A percentile compares a stretch with the other conserved stretches of the same genome.
phyloP scores from a whole-genome alignment of 495 filamentous ascomycete genomes.

The Neurospora sp. region DNA sequence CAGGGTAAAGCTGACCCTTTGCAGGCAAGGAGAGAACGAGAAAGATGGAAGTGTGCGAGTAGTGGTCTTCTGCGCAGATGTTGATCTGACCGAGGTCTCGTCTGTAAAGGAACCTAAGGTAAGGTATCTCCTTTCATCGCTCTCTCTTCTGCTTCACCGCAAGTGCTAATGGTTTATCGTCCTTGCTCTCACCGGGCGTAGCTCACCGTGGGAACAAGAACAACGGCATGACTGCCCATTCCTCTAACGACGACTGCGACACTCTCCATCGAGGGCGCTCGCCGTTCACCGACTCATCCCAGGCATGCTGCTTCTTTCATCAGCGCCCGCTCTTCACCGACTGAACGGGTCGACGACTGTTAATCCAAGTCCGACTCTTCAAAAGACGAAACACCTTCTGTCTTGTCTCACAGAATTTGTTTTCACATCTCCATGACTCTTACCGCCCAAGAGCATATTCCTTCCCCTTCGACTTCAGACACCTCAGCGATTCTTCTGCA shows the following conservation, averaged over 20 bases:
- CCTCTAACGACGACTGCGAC: not conserved
- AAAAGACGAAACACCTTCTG: not conserved
- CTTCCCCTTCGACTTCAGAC: not conserved
- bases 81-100: no score
- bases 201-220: not conserved
- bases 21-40: not conserved
- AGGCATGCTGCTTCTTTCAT: not conserved
- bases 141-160: not conserved
- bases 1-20: not conserved
- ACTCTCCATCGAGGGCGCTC: not conserved
- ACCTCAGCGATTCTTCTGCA: not conserved
- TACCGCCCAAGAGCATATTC: not conserved
- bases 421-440: not conserved
- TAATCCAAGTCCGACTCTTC: not conserved
- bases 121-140: no score
- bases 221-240: not conserved
- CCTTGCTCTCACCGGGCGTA: not conserved
- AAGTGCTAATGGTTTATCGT: not conserved
- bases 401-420: not conserved
- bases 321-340: not conserved
- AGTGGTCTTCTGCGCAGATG: no score
- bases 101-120: not conserved
- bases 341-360: accelerated
- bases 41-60: not conserved
- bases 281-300: not conserved